Evolutionary conservation across 2,329 filamentous ascomycete genomes (phyloP), one percentile per base, ranked within the genome.

Genomic region (Claviceps arundinis): DNA sequence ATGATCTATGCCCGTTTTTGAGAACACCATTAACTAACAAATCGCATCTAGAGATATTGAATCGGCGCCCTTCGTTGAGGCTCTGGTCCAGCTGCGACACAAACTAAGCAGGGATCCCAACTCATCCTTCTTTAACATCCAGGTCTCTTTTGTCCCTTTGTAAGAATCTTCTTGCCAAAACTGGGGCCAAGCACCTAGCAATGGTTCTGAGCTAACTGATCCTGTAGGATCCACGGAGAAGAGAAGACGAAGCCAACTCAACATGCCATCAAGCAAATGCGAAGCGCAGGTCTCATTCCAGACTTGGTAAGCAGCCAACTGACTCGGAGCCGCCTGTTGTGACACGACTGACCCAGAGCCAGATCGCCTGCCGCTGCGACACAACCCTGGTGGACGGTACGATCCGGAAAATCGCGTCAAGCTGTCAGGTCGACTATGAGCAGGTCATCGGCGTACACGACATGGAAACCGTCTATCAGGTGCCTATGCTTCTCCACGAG

Each of bases 231-330:
- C 30, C 58, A 77, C 53, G 77, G 77, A 43, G 78, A 97, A 73
- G 83, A 95, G 68, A 97, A 97, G 80, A 97, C 90, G 9, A 97
- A 97, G 73, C 93, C 93, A 0, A 98, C 93, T 0, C 93, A 98
- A 68, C 82, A 88, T 61, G 88, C 91, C 26, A 89, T 97, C 61
- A 84, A 84, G 64, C 81, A 86, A 61, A 83, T 90, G 56, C 84
- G 91, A 56, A 90, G 86, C 64, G 85, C 87, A 56, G 89, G 89
- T 64, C 70, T 88, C 51, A 79, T 75, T 54, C 84, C 84, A 2
- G 83, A 87, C 60, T 64, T 93, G 65, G 81, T 85, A 70, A 54
- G 71, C 37, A 37, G n/a, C 14, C 5, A 17, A 2, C 34, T 30
- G 17, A 8, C 8, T 34, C 8, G 30, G 30, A 34, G 26, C 22